Evolutionary conservation across 495 filamentous ascomycete genomes (phyloP).

Genomic region (Neurospora intermedia): DNA sequence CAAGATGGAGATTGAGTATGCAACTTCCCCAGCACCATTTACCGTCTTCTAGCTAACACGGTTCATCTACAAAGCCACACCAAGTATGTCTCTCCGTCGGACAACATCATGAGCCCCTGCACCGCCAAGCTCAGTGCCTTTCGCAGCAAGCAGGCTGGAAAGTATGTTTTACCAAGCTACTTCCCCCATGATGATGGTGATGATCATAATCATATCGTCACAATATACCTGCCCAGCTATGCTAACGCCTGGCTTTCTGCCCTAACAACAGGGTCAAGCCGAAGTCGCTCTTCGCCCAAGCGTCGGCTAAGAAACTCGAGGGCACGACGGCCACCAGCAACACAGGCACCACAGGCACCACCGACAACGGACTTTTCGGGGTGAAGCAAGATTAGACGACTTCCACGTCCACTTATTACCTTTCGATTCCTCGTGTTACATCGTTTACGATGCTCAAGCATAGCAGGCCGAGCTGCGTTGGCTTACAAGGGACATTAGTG

Average conservation of each 20-base stretch:
- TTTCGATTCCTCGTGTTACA: background rate
- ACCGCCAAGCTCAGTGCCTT: constrained; percentile 81
- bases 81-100: constrained; percentile 80
- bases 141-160: constrained; percentile 69
- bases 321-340: constrained; percentile 21
- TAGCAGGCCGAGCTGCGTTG: background rate
- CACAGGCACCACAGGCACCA: background rate
- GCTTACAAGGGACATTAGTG: background rate
- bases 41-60: background rate
- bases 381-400: background rate
- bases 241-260: constrained; percentile 1
- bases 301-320: constrained; percentile 44
- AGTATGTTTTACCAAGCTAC: constrained; percentile 34
- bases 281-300: constrained; percentile 53
- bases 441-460: background rate
- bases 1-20: constrained; percentile 58
- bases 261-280: constrained; percentile 41
- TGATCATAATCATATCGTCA: background rate
- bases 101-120: constrained; percentile 86
- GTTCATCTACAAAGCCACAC: constrained; percentile 29
- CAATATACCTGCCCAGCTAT: background rate
- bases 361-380: background rate
- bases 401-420: background rate
- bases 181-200: background rate
- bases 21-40: background rate